Evolutionary conservation across 1,284 basidiomycete genomes (phyloP).

Genomic region (Ustilago shanxiensis): DNA sequence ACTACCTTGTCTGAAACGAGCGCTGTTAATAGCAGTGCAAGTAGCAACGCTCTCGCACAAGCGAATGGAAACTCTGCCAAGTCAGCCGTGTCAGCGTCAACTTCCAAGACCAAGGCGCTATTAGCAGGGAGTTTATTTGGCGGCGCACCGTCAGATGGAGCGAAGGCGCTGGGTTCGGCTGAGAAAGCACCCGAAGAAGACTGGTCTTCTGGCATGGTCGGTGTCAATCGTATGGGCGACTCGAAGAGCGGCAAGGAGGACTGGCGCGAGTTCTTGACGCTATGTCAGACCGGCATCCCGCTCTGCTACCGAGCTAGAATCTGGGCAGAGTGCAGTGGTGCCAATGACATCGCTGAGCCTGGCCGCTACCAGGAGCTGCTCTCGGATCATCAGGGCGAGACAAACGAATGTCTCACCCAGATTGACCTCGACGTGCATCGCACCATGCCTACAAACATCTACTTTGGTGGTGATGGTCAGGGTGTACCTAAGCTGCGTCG

Average conservation of each 20-base stretch:
- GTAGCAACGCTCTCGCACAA: slow-evolving; percentile 3
- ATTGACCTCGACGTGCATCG: slow-evolving; percentile 90
- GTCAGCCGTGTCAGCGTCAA: slow-evolving; percentile 11
- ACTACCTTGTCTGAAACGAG: slow-evolving; percentile 17
- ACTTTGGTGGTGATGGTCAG: slow-evolving; percentile 93
- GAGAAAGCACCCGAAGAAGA: slow-evolving; percentile 55
- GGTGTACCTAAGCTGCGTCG: slow-evolving; percentile 91
- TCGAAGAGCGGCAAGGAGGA: slow-evolving; percentile 79
- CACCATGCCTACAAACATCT: slow-evolving; percentile 91
- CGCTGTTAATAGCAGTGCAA: slow-evolving; percentile 11
- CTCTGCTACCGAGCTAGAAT: slow-evolving; percentile 84
- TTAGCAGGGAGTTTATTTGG: slow-evolving; percentile 32
- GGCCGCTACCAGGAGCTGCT: slow-evolving; percentile 89
- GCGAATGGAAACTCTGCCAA: slow-evolving; percentile 7
- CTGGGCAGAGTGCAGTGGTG: slow-evolving; percentile 93
- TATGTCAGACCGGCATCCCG: slow-evolving; percentile 88
- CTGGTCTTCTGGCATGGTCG: slow-evolving; percentile 75
- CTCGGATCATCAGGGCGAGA: slow-evolving; percentile 74
- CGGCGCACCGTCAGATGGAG: slow-evolving; percentile 25
- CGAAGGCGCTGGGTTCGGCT: slow-evolving; percentile 26
- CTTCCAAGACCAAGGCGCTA: slow-evolving; percentile 37
- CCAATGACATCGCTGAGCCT: slow-evolving; percentile 89
- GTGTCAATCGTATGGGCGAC: slow-evolving; percentile 85
- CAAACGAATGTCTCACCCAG: slow-evolving; percentile 78
- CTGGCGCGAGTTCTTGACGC: slow-evolving; percentile 80